phyloP scores from a whole-genome alignment of 1,139 yeast species.

The Geotrichum phurueaensis region DNA sequence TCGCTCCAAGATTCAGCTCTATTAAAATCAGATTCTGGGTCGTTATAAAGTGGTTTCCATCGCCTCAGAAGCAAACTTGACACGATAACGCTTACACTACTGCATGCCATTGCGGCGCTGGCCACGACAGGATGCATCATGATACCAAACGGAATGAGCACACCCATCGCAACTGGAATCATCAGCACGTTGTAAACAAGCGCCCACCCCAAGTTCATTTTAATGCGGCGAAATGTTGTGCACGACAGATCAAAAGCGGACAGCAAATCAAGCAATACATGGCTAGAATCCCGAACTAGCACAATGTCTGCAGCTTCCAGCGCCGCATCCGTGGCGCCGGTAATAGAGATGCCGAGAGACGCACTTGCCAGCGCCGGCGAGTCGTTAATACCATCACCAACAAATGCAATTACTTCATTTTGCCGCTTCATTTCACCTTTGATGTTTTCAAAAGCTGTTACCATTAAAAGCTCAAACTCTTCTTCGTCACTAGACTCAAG shows the following conservation, averaged over 20 bases:
- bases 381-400: slow-evolving; percentile 96
- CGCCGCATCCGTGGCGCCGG: slow-evolving; percentile 93
- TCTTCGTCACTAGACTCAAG: slow-evolving; percentile 42
- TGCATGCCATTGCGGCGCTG: slow-evolving; percentile 80
- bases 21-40: neutral
- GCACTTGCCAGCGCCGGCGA: slow-evolving; percentile 92
- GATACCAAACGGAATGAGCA: slow-evolving; percentile 69
- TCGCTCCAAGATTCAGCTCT: neutral
- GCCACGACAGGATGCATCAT: slow-evolving; percentile 88
- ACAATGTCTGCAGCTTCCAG: slow-evolving; percentile 93
- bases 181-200: slow-evolving; percentile 74
- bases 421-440: neutral
- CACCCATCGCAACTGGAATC: slow-evolving; percentile 97
- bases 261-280: slow-evolving; percentile 53
- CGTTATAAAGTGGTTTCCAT: slow-evolving; percentile 29
- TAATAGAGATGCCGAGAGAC: slow-evolving; percentile 83
- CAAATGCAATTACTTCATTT: slow-evolving; percentile 56
- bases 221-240: slow-evolving; percentile 67
- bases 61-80: slow-evolving; percentile 59
- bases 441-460: neutral
- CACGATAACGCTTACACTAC: slow-evolving; percentile 81
- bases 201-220: slow-evolving; percentile 80
- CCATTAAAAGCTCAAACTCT: neutral
- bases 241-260: slow-evolving; percentile 72
- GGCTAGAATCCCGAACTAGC: slow-evolving; percentile 42